Conservation (phyloP, 1,284 basidiomycete genomes). For the Malassezia sympodialis region DNA sequence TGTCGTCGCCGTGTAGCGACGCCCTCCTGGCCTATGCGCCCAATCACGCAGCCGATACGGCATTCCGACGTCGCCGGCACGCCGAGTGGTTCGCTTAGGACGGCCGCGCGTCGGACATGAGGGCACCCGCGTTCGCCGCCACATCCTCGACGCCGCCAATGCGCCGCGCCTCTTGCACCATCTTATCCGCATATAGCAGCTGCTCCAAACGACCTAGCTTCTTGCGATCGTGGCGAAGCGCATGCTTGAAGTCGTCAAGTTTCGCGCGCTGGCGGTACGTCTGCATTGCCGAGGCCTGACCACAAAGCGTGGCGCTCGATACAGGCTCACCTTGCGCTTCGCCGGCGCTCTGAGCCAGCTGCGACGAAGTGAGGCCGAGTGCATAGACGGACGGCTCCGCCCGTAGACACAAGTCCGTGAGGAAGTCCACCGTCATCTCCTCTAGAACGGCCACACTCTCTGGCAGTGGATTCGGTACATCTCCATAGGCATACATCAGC, state of each 20-base stretch:
- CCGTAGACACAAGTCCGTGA: conserved; percentile 64
- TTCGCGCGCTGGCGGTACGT: conserved; percentile 36
- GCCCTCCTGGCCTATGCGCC: not conserved
- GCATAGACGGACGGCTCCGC: conserved; percentile 48
- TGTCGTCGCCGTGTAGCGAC: not conserved
- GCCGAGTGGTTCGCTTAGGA: not conserved
- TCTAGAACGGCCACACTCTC: conserved; percentile 86
- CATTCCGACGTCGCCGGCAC: not conserved
- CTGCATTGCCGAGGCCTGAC: conserved; percentile 13
- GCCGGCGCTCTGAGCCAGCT: conserved; percentile 20
- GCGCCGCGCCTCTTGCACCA: conserved; percentile 39
- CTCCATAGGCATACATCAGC: conserved; percentile 91
- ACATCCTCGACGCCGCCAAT: conserved; percentile 38
- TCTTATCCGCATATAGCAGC: conserved; percentile 43
- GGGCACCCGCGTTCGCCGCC: conserved; percentile 29
- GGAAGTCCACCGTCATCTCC: conserved; percentile 81
- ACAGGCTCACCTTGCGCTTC: conserved; percentile 1
- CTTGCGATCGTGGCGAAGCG: conserved; percentile 41
- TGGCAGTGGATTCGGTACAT: conserved; percentile 71
- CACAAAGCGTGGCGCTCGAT: conserved; percentile 5
- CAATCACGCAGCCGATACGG: not conserved
- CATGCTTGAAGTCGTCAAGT: conserved; percentile 44
- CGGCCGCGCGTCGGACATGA: conserved; percentile 19
- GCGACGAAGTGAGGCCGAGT: conserved; percentile 27
- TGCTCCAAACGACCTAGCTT: conserved; percentile 42